Evolutionary conservation across 345 rosid genomes (phyloP).

Genomic region (Aurinia saxatilis): DNA sequence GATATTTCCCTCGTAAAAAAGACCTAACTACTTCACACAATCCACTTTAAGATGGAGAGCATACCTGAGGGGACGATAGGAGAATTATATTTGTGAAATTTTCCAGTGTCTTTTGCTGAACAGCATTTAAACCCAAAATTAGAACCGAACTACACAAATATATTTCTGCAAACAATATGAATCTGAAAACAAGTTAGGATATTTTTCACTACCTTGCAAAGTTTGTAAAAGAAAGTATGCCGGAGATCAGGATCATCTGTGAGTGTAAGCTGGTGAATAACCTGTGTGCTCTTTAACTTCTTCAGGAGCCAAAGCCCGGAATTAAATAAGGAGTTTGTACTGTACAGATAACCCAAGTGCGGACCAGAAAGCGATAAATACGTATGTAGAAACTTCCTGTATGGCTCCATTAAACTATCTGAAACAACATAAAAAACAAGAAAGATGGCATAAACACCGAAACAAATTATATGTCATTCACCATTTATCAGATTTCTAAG

Average conservation of each 20-base stretch:
- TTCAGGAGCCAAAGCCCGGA: conserved; percentile 92
- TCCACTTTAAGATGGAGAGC: not conserved
- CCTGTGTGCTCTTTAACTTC: conserved; percentile 78
- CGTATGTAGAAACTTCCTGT: conserved; percentile 52
- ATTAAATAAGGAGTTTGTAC: conserved; percentile 87
- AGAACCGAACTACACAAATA: not conserved
- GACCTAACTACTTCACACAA: not conserved
- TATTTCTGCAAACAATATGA: not conserved
- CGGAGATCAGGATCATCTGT: conserved; percentile 79
- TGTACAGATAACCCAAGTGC: conserved; percentile 90
- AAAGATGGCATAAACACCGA: not conserved
- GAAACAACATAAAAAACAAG: conserved; percentile 22
- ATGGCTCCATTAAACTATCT: conserved; percentile 90
- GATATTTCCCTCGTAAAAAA: not conserved
- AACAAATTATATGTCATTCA: not conserved
- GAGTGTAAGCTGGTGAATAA: conserved; percentile 96
- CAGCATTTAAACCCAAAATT: not conserved
- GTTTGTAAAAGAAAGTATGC: conserved; percentile 75
- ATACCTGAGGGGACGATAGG: conserved; percentile 91
- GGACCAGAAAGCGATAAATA: conserved; percentile 90
- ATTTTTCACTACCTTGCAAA: conserved; percentile 54
- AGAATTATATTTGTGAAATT: conserved; percentile 66
- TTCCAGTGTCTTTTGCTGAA: conserved; percentile 86
- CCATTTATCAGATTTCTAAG: not conserved
- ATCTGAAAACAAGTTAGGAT: not conserved